phyloP scores from a whole-genome alignment of 768 basidiomycete species.

The Auricularia auricula-judae region DNA sequence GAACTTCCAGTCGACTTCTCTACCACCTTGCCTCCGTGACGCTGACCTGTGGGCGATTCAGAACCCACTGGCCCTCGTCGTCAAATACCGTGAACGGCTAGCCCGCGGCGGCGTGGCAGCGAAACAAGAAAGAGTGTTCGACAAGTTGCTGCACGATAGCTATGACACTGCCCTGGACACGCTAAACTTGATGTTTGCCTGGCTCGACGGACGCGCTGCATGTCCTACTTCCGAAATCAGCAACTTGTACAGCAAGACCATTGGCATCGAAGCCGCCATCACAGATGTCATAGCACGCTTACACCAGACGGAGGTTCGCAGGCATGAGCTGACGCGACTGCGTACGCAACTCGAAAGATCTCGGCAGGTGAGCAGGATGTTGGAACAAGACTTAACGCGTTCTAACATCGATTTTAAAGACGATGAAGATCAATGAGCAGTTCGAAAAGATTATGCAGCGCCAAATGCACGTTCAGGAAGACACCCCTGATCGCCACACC shows the following conservation, averaged over 20 bases:
- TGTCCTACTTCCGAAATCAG: background rate
- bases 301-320: background rate
- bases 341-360: background rate
- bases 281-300: background rate
- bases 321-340: background rate
- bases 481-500: background rate
- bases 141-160: background rate
- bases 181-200: background rate
- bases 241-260: background rate
- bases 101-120: background rate
- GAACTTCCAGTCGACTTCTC: slow-evolving; percentile 12
- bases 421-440: background rate
- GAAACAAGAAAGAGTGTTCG: background rate
- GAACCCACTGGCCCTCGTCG: slow-evolving; percentile 1
- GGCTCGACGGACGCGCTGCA: background rate
- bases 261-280: background rate
- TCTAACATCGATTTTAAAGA: background rate
- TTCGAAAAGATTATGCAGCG: background rate
- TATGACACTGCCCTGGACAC: background rate
- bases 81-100: background rate
- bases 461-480: background rate
- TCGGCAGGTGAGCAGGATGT: background rate
- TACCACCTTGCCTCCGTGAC: slow-evolving; percentile 11
- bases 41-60: background rate
- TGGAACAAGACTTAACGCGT: background rate